phyloP scores from a whole-genome alignment of 2,329 filamentous ascomycete genomes.

The Trichophyton schoenleinii region DNA sequence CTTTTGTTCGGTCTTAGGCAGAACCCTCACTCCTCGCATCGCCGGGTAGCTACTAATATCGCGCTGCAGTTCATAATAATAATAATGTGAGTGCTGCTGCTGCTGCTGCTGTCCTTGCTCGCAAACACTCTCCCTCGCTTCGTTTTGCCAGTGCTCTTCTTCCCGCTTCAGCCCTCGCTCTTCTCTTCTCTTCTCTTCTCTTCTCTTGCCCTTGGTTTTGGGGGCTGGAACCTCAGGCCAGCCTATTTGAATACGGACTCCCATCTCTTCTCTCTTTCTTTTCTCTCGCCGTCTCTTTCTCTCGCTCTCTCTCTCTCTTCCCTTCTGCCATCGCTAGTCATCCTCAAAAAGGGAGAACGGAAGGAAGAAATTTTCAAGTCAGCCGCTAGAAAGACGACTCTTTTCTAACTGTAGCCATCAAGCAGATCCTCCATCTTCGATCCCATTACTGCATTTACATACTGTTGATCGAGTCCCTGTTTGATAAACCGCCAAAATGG shows the following conservation, averaged over 20 bases:
- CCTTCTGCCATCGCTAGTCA: no score
- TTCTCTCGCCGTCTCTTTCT: background rate
- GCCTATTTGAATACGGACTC: background rate
- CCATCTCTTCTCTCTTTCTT: background rate
- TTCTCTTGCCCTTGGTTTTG: background rate
- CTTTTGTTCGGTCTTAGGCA: background rate
- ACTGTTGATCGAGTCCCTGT: background rate
- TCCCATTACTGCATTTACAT: background rate
- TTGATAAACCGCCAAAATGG: constrained; percentile 58
- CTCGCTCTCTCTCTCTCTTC: background rate
- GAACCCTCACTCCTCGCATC: background rate
- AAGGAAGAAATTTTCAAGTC: no score
- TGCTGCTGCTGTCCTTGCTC: background rate
- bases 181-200: background rate
- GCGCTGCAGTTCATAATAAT: background rate
- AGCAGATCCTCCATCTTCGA: background rate
- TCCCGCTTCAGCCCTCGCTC: background rate
- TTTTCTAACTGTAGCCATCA: background rate
- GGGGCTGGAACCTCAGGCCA: background rate
- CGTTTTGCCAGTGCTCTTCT: background rate
- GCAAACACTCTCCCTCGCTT: background rate
- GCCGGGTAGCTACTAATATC: background rate
- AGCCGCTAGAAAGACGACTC: background rate
- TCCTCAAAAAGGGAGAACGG: no score
- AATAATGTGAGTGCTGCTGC: background rate